Evolutionary conservation across 2,329 filamentous ascomycete genomes (phyloP).

Genomic region (Mycosphaerella arachidis): DNA sequence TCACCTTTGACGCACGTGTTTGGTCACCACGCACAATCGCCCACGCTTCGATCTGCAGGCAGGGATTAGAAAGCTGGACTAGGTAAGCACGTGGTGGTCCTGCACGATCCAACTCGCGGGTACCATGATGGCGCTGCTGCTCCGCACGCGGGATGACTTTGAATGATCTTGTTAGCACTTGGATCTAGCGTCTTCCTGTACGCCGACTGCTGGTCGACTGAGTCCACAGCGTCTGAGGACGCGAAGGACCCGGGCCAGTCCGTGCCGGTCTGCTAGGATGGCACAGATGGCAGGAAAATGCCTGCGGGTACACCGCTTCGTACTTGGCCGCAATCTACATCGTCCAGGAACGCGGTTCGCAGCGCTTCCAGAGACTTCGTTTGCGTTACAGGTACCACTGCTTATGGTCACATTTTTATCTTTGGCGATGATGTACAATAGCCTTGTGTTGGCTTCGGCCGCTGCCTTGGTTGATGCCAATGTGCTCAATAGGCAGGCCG

Average conservation of each 20-base stretch:
- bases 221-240: background rate
- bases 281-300: background rate
- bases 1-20: background rate
- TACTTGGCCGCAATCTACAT: background rate
- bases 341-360: background rate
- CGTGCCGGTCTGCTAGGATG: background rate
- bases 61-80: background rate
- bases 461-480: conserved; percentile 18
- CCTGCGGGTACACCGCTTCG: conserved; percentile 2
- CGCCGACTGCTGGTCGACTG: background rate
- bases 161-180: background rate
- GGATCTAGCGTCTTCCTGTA: background rate
- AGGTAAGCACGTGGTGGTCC: background rate
- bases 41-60: background rate
- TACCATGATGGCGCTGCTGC: background rate
- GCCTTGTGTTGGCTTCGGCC: conserved; percentile 26
- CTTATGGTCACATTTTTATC: conserved; percentile 26
- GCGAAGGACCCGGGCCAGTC: background rate
- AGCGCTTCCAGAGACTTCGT: conserved; percentile 1
- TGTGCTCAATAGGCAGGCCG: conserved; percentile 16
- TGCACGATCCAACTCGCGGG: background rate
- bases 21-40: background rate
- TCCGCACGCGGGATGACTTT: background rate
- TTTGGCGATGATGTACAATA: conserved; percentile 32
- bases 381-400: conserved; percentile 22